phyloP scores from a whole-genome alignment of 1,284 basidiomycete genomes.

The Uromyces viciae-fabae region DNA sequence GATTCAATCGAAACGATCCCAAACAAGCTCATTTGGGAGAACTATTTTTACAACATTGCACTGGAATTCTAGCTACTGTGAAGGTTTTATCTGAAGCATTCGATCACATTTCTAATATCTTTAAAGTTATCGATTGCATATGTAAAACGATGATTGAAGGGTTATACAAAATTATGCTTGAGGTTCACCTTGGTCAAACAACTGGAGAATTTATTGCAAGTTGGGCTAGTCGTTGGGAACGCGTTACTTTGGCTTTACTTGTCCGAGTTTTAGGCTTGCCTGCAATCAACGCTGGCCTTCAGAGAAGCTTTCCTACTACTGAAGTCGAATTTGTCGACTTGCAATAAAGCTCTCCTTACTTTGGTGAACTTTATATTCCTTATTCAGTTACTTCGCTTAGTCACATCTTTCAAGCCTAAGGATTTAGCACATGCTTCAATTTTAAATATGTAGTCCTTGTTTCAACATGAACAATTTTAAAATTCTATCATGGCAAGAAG shows the following conservation, averaged over 20 bases:
- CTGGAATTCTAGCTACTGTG: constrained; percentile 11
- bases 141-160: constrained; percentile 40
- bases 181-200: constrained; percentile 19
- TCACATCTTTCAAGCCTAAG: too few relatives aligned
- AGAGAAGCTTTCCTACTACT: constrained; percentile 29
- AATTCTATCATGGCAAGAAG: too few relatives aligned
- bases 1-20: constrained; percentile 28
- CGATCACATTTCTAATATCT: background rate
- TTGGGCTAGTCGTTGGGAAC: constrained; percentile 38
- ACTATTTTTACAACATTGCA: constrained; percentile 5
- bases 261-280: constrained; percentile 33
- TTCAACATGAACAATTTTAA: too few relatives aligned
- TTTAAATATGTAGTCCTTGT: too few relatives aligned
- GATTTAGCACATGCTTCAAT: too few relatives aligned
- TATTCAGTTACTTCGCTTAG: too few relatives aligned
- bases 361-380: too few relatives aligned
- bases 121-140: constrained; percentile 2
- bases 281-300: constrained; percentile 30
- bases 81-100: constrained; percentile 6
- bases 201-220: constrained; percentile 36
- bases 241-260: constrained; percentile 26
- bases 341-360: background rate
- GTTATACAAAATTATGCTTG: constrained; percentile 29
- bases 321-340: constrained; percentile 29
- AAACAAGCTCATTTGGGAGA: constrained; percentile 6